Percentiles rank a stretch among this genome's conserved stretches.
Conservation (phyloP, 176 grass and related monocot species). For the Carex cristatella region DNA sequence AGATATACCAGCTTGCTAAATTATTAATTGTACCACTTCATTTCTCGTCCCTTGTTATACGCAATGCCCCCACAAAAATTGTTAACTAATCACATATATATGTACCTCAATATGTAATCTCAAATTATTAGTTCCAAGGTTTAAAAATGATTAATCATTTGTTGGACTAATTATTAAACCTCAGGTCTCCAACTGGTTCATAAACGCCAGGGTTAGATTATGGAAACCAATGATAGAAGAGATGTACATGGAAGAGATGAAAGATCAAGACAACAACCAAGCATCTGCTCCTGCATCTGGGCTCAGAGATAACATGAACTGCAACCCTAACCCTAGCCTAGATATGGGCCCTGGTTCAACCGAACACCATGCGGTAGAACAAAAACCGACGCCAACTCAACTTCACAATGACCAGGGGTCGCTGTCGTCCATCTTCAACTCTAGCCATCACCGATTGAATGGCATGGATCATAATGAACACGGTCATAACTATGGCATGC, state of each 20-base stretch:
- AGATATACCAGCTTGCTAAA: conserved; percentile 11
- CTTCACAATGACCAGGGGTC: conserved; percentile 56
- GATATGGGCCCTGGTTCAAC: conserved; percentile 11
- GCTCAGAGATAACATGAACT: neutral
- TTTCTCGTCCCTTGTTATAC: neutral
- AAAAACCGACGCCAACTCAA: conserved; percentile 64
- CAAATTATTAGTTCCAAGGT: neutral
- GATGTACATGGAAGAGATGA: conserved; percentile 93
- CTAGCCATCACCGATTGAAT: conserved; percentile 15
- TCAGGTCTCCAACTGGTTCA: conserved; percentile 92
- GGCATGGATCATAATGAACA: neutral
- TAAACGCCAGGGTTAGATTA: conserved; percentile 66
- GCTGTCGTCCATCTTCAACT: conserved; percentile 66
- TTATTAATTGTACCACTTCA: neutral
- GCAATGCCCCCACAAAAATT: conserved; percentile 9
- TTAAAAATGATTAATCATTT: neutral
- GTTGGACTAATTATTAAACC: neutral
- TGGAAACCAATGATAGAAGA: conserved; percentile 99
- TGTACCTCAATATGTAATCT: conserved; percentile 9
- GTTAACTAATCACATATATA: neutral
- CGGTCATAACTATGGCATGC: conserved; percentile 31
- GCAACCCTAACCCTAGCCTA: conserved; percentile 35
- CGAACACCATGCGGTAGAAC: conserved; percentile 26
- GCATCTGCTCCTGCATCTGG: neutral
- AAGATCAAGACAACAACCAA: conserved; percentile 35